Conservation (phyloP, 2,329 filamentous ascomycete genomes). For the Huntiella omanensis region DNA sequence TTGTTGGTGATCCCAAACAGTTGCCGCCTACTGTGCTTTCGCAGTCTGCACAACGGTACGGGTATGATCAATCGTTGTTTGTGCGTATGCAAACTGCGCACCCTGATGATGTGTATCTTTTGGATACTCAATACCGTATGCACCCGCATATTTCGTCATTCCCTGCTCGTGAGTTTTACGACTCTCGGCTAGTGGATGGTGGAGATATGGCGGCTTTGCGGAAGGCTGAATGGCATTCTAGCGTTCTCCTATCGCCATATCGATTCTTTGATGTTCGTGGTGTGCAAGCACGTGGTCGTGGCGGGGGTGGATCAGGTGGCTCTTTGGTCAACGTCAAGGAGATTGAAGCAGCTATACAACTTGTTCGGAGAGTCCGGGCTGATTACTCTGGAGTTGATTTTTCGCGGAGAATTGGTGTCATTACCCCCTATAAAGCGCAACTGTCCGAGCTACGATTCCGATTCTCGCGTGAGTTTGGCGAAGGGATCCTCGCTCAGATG, state of each 20-base stretch:
- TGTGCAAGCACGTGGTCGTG: conserved; percentile 60
- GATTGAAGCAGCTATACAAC: conserved; percentile 63
- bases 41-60: conserved; percentile 75
- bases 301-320: conserved; percentile 36
- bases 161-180: conserved; percentile 83
- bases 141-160: conserved; percentile 90
- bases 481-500: conserved; percentile 54
- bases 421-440: conserved; percentile 95
- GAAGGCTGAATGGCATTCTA: conserved; percentile 68
- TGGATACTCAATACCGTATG: conserved; percentile 99
- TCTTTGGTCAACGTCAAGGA: conserved; percentile 83
- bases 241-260: conserved; percentile 68
- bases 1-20: conserved; percentile 96
- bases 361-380: conserved; percentile 60
- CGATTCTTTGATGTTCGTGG: conserved; percentile 95
- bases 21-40: conserved; percentile 90
- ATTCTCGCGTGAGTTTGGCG: conserved; percentile 56
- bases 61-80: conserved; percentile 95
- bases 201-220: conserved; percentile 62
- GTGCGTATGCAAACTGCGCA: conserved; percentile 95
- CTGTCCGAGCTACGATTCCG: conserved; percentile 58
- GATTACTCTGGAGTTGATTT: conserved; percentile 56
- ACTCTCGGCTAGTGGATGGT: conserved; percentile 70
- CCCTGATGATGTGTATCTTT: conserved; percentile 69
- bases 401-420: conserved; percentile 77